phyloP scores from a whole-genome alignment of 805 yeast genomes.

The Hanseniaspora taiwanica region DNA sequence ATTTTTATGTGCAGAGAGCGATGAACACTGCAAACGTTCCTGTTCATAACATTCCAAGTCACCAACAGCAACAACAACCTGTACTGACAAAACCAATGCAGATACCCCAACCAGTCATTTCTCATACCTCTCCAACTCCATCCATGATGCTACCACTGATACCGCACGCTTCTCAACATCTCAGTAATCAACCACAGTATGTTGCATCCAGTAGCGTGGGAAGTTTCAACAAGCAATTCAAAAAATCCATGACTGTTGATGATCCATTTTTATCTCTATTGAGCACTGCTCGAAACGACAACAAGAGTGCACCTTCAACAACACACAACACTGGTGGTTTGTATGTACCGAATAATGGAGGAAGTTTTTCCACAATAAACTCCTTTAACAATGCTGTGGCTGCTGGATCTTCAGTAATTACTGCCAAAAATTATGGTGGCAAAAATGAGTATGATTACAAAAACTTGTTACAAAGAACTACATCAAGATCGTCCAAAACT shows the following conservation, averaged over 20 bases:
- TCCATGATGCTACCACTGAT: too few species aligned
- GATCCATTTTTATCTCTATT: background rate
- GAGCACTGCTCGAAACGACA: background rate
- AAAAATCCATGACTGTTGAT: slow-evolving; percentile 5
- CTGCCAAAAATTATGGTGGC: background rate
- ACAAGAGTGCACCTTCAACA: slow-evolving; percentile 1
- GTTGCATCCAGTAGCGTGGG: slow-evolving; percentile 1
- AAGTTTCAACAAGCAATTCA: slow-evolving; percentile 4
- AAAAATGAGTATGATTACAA: background rate
- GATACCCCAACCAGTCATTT: too few species aligned
- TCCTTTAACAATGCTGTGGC: too few species aligned
- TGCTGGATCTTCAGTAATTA: background rate
- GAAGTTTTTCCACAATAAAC: background rate
- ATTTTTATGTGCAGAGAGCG: slow-evolving; percentile 24
- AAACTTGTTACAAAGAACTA: background rate
- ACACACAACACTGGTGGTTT: background rate
- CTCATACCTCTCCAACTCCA: too few species aligned
- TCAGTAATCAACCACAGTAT: slow-evolving; percentile 5
- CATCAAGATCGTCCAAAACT: background rate
- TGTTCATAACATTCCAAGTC: too few species aligned
- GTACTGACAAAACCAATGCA: background rate
- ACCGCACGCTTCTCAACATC: too few species aligned
- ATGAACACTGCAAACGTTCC: slow-evolving; percentile 3
- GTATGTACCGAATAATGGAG: background rate
- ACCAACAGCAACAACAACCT: slow-evolving; percentile 2